Evolutionary conservation across 129 eudicot genomes (phyloP).

Genomic region (Centella asiatica): DNA sequence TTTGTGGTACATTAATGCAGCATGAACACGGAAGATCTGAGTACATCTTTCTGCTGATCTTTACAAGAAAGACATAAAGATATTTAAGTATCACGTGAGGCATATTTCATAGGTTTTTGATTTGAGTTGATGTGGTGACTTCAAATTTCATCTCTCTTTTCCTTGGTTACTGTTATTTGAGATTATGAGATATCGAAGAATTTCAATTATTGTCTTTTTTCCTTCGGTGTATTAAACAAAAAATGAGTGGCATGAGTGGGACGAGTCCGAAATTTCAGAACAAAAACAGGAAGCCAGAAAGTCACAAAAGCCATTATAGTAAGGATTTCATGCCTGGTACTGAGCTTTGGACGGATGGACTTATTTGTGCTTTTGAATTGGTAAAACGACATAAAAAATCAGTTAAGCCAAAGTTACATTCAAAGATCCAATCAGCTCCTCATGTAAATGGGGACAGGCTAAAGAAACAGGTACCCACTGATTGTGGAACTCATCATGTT

Average conservation of each 20-base stretch:
- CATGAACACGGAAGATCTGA: background rate
- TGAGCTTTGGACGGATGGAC: slow-evolving; percentile 88
- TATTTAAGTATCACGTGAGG: background rate
- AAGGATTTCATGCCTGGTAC: slow-evolving; percentile 47
- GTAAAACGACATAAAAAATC: slow-evolving; percentile 45
- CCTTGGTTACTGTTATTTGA: background rate
- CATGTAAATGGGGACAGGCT: slow-evolving; percentile 22
- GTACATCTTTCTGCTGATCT: background rate
- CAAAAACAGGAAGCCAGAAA: slow-evolving; percentile 30
- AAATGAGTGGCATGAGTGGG: slow-evolving; percentile 24
- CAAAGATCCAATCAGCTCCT: slow-evolving; percentile 27
- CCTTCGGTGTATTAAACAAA: slow-evolving; percentile 1
- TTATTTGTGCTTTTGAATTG: slow-evolving; percentile 85
- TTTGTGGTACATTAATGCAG: background rate
- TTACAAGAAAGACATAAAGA: background rate
- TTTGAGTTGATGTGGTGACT: background rate
- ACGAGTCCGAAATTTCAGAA: slow-evolving; percentile 20
- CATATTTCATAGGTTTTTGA: background rate
- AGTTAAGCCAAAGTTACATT: slow-evolving; percentile 24
- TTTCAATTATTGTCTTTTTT: background rate
- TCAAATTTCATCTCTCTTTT: background rate
- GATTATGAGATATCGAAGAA: background rate
- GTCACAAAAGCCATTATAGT: slow-evolving; percentile 20
- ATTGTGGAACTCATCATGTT: slow-evolving; percentile 21
- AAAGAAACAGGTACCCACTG: slow-evolving; percentile 27